phyloP scores from a whole-genome alignment of 1,139 yeast genomes.

The Saccharomyces hybrid region DNA sequence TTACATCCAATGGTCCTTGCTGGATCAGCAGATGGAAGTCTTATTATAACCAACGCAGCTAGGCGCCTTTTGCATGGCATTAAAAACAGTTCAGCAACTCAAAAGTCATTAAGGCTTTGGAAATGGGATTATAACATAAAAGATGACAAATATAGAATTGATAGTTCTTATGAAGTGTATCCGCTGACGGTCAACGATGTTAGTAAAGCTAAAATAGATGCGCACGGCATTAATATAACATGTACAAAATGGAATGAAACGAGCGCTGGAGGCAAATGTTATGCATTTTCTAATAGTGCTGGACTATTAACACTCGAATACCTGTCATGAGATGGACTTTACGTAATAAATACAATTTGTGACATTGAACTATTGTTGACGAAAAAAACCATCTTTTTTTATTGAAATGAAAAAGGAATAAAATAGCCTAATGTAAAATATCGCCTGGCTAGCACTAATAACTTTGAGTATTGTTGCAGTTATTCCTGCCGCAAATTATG shows the following conservation, averaged over 20 bases:
- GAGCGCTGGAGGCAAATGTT: constrained; percentile 43
- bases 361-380: neutral
- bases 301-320: constrained; percentile 65
- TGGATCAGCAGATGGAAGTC: constrained; percentile 58
- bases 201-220: constrained; percentile 37
- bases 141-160: constrained; percentile 35
- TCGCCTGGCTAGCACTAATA: neutral
- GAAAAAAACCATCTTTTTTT: neutral
- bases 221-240: constrained; percentile 48
- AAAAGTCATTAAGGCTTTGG: constrained; percentile 32
- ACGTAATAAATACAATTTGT: neutral
- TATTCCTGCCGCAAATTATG: neutral
- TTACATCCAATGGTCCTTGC: constrained; percentile 55
- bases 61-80: constrained; percentile 38
- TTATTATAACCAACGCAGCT: constrained; percentile 37
- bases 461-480: neutral
- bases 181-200: constrained; percentile 25
- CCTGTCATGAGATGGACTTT: constrained; percentile 28
- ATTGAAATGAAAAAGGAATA: too few species aligned
- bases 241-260: constrained; percentile 59
- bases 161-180: constrained; percentile 29
- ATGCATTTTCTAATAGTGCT: constrained; percentile 56
- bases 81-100: constrained; percentile 32
- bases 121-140: constrained; percentile 36
- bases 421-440: neutral